Conservation (phyloP, 768 basidiomycete species). For the Boletus sensibilis region DNA sequence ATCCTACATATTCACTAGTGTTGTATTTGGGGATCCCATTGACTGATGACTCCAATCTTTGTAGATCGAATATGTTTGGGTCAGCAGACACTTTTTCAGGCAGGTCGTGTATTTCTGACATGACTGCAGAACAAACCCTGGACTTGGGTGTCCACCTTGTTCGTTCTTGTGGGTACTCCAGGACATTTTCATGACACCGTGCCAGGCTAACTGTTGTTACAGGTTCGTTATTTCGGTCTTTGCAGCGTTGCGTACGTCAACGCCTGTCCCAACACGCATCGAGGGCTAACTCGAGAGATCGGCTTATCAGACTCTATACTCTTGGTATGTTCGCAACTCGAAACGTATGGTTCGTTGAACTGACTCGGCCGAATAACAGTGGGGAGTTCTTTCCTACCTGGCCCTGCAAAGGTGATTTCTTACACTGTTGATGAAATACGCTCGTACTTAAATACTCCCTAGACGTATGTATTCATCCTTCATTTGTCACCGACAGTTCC, state of each 20-base stretch:
- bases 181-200: no score
- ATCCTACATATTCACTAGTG: no score
- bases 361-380: conserved; percentile 3
- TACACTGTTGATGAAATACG: no score
- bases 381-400: conserved; percentile 11
- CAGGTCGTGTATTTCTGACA: not conserved
- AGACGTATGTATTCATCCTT: conserved; percentile 8
- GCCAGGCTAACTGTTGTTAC: not conserved
- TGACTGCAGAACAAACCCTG: not conserved
- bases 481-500: not conserved
- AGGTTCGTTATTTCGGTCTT: conserved; percentile 16
- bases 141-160: not conserved
- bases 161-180: not conserved
- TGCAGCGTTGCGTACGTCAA: conserved; percentile 1
- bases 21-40: no score
- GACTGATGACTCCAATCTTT: no score
- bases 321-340: not conserved
- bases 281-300: not conserved
- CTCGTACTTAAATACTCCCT: not conserved
- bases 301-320: not conserved
- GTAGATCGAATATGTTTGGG: not conserved
- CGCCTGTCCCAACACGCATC: not conserved
- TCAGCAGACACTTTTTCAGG: not conserved
- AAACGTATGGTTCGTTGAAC: not conserved
- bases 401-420: conserved; percentile 3